Evolutionary conservation across 768 basidiomycete genomes (phyloP).

Genomic region (Rhodotorula paludigena): DNA sequence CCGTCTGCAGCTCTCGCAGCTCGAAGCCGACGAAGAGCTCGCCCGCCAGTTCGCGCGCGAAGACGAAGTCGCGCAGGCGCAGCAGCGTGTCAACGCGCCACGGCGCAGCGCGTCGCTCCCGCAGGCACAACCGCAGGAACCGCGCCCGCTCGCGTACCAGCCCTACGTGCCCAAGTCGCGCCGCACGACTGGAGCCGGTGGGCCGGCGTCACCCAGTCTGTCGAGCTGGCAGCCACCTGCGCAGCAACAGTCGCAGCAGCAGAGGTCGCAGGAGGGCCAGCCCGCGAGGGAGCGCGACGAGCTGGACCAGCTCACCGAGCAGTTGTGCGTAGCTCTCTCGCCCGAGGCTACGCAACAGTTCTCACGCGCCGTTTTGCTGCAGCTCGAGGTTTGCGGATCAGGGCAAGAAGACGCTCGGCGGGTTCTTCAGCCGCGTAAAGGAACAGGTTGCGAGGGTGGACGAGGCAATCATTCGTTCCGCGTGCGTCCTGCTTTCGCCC

Average conservation of each 20-base stretch:
- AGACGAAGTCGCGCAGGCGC: constrained; percentile 3
- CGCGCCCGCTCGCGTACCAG: constrained; percentile 17
- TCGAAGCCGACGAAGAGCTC: constrained; percentile 29
- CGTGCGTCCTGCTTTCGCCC: constrained; percentile 1
- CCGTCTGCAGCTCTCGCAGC: constrained; percentile 13
- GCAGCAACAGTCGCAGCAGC: constrained; percentile 51
- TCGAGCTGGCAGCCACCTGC: constrained; percentile 61
- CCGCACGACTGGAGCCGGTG: neutral
- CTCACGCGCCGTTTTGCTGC: no score
- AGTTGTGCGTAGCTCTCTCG: constrained; percentile 11
- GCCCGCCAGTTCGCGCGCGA: constrained; percentile 28
- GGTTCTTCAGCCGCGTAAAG: constrained; percentile 27
- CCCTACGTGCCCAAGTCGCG: constrained; percentile 24
- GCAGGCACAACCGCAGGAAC: neutral
- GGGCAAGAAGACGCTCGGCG: constrained; percentile 28
- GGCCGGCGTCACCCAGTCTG: neutral
- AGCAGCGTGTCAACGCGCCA: constrained; percentile 3
- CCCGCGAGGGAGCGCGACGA: constrained; percentile 22
- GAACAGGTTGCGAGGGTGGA: constrained; percentile 28
- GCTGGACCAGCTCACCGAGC: constrained; percentile 27
- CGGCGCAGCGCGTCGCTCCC: neutral
- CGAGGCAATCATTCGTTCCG: constrained; percentile 15
- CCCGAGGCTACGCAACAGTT: neutral
- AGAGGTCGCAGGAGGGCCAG: constrained; percentile 47
- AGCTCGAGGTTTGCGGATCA: constrained; percentile 35